Evolutionary conservation across 1,139 yeast genomes (phyloP).

Genomic region (Candida pseudoviswanathii): DNA sequence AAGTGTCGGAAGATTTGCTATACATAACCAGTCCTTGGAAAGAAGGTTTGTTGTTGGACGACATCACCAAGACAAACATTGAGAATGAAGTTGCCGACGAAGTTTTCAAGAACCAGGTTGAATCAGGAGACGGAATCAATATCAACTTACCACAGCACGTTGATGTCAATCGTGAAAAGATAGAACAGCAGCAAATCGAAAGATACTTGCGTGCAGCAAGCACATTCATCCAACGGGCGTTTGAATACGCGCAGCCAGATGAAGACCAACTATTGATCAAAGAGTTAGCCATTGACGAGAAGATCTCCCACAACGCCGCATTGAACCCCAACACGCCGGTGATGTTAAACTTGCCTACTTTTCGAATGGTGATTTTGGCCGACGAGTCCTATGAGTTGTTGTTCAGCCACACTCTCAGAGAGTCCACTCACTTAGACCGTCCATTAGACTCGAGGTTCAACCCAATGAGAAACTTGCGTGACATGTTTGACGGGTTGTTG

Average conservation of each 20-base stretch:
- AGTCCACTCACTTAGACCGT: conserved; percentile 68
- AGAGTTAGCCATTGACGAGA: conserved; percentile 41
- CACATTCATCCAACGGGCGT: conserved; percentile 81
- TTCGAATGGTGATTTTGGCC: conserved; percentile 91
- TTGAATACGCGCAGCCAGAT: conserved; percentile 82
- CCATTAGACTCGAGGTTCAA: conserved; percentile 48
- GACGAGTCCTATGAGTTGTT: conserved; percentile 90
- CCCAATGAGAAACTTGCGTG: conserved; percentile 66
- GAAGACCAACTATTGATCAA: conserved; percentile 48
- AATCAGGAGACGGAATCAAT: conserved; percentile 27
- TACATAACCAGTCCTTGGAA: conserved; percentile 84
- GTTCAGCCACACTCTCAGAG: conserved; percentile 67
- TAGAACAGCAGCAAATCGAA: conserved; percentile 73
- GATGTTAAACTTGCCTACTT: conserved; percentile 79
- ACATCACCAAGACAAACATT: conserved; percentile 59
- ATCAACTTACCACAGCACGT: conserved; percentile 60
- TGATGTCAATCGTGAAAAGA: conserved; percentile 59
- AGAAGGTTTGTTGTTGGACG: conserved; percentile 63
- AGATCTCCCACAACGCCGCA: conserved; percentile 66
- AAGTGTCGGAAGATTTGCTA: conserved; percentile 83
- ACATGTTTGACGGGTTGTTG: conserved; percentile 86
- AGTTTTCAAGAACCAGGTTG: conserved; percentile 38
- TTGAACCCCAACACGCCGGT: conserved; percentile 79
- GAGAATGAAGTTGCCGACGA: conserved; percentile 68
- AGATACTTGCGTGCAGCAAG: conserved; percentile 87